phyloP scores from a whole-genome alignment of 139 green algal species.

The Yamagishiella unicocca region DNA sequence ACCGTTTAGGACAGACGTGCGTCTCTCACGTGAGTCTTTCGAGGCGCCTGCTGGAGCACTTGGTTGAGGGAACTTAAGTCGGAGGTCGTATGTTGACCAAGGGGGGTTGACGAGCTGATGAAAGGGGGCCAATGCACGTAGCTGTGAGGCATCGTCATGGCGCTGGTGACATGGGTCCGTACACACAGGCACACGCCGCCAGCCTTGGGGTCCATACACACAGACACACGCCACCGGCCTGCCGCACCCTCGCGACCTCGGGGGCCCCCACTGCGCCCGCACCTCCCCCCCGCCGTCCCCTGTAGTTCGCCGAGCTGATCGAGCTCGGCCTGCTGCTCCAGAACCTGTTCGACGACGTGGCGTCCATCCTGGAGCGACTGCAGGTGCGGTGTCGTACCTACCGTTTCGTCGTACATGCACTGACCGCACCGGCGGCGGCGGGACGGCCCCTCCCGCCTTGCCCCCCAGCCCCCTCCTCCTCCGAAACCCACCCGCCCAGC shows the following conservation, averaged over 20 bases:
- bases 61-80: no score
- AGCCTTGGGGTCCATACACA: not conserved
- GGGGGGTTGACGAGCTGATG: no score
- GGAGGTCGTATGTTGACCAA: no score
- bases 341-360: constrained; percentile 53
- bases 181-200: no score
- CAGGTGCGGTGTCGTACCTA: constrained; percentile 42
- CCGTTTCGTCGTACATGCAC: not conserved
- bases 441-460: not conserved
- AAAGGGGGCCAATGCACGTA: no score
- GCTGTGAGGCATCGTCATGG: no score
- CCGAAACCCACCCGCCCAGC: not conserved
- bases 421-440: not conserved
- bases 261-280: not conserved
- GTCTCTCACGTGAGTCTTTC: no score
- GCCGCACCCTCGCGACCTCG: not conserved
- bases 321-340: constrained; percentile 48
- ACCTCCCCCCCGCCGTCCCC: not conserved
- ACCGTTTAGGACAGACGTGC: no score
- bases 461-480: not conserved
- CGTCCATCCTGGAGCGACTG: constrained; percentile 38
- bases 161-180: no score
- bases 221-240: not conserved
- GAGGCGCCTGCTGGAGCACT: no score
- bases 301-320: constrained; percentile 21